Percentiles rank a stretch among this genome's conserved stretches.
Conservation (phyloP, 2,329 filamentous ascomycete species). For the Monilinia fructicola region DNA sequence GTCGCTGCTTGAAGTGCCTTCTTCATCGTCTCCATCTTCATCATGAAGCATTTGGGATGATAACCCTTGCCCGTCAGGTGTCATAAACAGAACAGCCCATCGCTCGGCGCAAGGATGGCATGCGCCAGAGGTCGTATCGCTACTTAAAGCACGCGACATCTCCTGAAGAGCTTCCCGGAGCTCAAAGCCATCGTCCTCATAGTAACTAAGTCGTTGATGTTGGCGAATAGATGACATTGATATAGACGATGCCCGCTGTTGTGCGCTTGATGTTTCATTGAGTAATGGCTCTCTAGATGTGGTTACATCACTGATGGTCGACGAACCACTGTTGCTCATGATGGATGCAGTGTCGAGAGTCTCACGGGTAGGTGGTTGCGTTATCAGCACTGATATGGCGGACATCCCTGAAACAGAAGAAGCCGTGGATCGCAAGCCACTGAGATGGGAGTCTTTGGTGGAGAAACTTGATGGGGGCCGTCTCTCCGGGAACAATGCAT, state of each 20-base stretch:
- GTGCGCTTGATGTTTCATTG: slow-evolving; percentile 53
- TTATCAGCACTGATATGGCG: slow-evolving; percentile 66
- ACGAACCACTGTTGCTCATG: slow-evolving; percentile 70
- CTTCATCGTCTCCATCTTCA: slow-evolving; percentile 65
- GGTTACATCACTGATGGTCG: slow-evolving; percentile 67
- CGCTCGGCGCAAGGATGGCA: slow-evolving; percentile 79
- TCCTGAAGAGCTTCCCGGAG: slow-evolving; percentile 69
- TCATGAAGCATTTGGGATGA: slow-evolving; percentile 73
- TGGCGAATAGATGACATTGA: slow-evolving; percentile 45
- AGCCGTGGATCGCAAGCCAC: slow-evolving; percentile 63
- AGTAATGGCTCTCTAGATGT: slow-evolving; percentile 64
- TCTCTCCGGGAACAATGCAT: slow-evolving; percentile 77
- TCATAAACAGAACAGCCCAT: slow-evolving; percentile 81
- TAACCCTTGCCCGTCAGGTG: slow-evolving; percentile 67
- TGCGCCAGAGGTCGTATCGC: slow-evolving; percentile 63
- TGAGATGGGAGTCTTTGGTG: slow-evolving; percentile 52
- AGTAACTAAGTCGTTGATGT: slow-evolving; percentile 50
- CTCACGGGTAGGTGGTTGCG: slow-evolving; percentile 54
- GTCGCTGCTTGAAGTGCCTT: slow-evolving; percentile 60
- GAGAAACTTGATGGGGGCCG: slow-evolving; percentile 59
- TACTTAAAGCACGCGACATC: slow-evolving; percentile 64
- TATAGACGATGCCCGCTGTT: slow-evolving; percentile 56
- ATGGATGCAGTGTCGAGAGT: slow-evolving; percentile 66
- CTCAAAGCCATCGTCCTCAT: slow-evolving; percentile 64
- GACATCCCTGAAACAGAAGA: slow-evolving; percentile 69